Percentiles rank a stretch among this genome's conserved stretches.
These are phyloP conservation scores for Colletotrichum sidae DNA, from an alignment of 2,329 filamentous ascomycete genomes.

Conservation along the genomic window DNA sequence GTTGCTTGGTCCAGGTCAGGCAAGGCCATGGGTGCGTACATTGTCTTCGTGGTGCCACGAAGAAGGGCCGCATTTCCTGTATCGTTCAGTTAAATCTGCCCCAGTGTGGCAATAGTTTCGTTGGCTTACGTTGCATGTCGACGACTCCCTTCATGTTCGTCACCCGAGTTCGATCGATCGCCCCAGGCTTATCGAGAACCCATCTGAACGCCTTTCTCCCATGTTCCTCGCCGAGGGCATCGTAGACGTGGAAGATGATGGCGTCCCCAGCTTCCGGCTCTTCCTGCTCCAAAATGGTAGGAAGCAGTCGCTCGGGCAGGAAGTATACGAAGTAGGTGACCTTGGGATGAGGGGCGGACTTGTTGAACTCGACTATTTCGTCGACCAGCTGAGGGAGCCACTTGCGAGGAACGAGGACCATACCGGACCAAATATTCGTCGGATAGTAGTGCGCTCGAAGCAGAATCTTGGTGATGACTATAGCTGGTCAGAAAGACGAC, in stretches of 20 bases:
- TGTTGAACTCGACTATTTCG: constrained; percentile 16
- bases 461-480: constrained; percentile 24
- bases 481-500: neutral
- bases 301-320: constrained; percentile 13
- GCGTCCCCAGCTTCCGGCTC: constrained; percentile 11
- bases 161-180: constrained; percentile 19
- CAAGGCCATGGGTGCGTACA: constrained; percentile 27
- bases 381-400: constrained; percentile 13
- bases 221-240: constrained; percentile 21
- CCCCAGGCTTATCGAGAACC: constrained; percentile 21
- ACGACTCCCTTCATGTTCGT: constrained; percentile 29
- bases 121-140: constrained; percentile 15
- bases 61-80: constrained; percentile 15
- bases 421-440: constrained; percentile 25
- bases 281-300: constrained; percentile 9
- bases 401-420: constrained; percentile 11
- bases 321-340: constrained; percentile 29
- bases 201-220: constrained; percentile 11
- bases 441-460: constrained; percentile 25
- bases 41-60: constrained; percentile 27
- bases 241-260: constrained; percentile 23
- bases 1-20: constrained; percentile 12
- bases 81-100: neutral
- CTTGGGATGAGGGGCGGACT: constrained; percentile 18
- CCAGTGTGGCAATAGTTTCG: no score